Conservation (phyloP, 2,329 filamentous ascomycete species). For the Sphaceloma murrayae region DNA sequence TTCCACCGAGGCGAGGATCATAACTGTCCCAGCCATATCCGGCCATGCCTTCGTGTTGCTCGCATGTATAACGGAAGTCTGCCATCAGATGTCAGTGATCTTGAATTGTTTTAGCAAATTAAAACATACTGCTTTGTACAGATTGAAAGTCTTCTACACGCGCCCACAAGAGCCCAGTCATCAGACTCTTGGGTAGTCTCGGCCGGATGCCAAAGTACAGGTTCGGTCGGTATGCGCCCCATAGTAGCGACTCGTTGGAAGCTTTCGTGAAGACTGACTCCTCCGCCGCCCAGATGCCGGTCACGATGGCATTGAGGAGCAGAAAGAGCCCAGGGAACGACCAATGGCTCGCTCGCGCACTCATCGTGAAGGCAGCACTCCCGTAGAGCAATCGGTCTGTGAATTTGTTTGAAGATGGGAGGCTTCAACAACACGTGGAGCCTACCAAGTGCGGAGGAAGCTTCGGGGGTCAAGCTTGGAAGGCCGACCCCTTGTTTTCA, state of each 20-base stretch:
- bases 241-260: constrained; percentile 77
- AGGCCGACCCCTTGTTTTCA: too few relatives aligned
- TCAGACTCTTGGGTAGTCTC: constrained; percentile 68
- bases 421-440: constrained; percentile 15
- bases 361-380: too few relatives aligned
- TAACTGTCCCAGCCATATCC: constrained; percentile 99
- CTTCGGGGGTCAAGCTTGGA: too few relatives aligned
- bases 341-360: constrained; percentile 14
- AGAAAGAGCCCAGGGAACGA: constrained; percentile 15
- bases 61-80: constrained; percentile 90
- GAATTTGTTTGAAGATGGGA: too few relatives aligned
- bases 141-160: constrained; percentile 69
- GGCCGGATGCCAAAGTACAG: constrained; percentile 88
- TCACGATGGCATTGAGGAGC: constrained; percentile 15
- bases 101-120: background rate
- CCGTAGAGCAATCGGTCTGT: too few relatives aligned
- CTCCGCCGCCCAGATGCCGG: constrained; percentile 15
- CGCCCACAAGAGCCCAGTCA: constrained; percentile 79
- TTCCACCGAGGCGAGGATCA: constrained; percentile 76
- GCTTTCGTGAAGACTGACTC: constrained; percentile 33
- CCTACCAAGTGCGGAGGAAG: constrained; percentile 11
- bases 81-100: constrained; percentile 19
- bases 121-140: constrained; percentile 61
- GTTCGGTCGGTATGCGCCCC: constrained; percentile 92
- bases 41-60: constrained; percentile 86